Conservation (phyloP, 2,329 filamentous ascomycete species). For the Orbilia brochopaga region DNA sequence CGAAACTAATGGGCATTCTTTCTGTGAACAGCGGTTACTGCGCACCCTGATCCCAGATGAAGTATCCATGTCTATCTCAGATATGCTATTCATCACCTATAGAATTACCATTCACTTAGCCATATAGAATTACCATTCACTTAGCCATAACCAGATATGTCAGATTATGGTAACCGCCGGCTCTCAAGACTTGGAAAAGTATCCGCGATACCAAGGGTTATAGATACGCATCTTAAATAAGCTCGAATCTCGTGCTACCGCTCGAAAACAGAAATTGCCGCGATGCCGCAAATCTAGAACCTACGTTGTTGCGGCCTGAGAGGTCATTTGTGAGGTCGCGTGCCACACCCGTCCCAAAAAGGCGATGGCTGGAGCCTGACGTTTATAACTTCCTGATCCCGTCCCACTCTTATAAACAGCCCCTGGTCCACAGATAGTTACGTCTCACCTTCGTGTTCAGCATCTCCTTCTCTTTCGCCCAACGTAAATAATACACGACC, state of each 20-base stretch:
- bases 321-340: no score
- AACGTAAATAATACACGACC: constrained; percentile 9
- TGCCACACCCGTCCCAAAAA: constrained; percentile 23
- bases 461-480: background rate
- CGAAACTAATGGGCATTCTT: background rate
- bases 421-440: background rate
- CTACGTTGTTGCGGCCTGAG: background rate
- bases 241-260: no score
- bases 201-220: no score
- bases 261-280: no score
- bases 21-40: constrained; percentile 28
- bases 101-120: no score
- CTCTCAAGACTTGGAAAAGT: no score
- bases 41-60: constrained; percentile 9
- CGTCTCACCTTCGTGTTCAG: background rate
- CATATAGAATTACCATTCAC: no score
- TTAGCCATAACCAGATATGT: no score
- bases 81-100: no score
- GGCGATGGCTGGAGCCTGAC: constrained; percentile 36
- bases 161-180: no score
- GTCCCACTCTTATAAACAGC: background rate
- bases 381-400: constrained; percentile 9
- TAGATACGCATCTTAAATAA: no score
- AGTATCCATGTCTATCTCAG: no score
- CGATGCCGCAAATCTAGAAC: background rate